phyloP scores from a whole-genome alignment of 1,284 basidiomycete genomes.

The Cystobasidium sp. region DNA sequence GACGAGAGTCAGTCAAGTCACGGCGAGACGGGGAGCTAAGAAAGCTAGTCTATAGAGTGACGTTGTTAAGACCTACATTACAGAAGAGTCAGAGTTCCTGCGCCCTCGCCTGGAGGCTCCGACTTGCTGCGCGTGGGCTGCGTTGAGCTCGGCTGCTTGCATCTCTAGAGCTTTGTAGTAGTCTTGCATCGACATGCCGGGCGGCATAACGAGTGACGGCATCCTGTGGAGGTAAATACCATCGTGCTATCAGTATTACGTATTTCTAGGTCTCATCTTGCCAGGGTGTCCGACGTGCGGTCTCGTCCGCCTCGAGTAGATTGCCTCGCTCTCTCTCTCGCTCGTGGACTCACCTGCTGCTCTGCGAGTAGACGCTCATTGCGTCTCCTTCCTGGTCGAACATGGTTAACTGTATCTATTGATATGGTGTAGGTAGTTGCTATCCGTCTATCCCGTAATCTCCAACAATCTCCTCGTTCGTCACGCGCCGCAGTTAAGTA shows the following conservation, averaged over 20 bases:
- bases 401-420: conserved; percentile 12
- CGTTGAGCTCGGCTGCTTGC: conserved; percentile 16
- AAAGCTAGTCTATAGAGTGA: not conserved
- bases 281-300: not conserved
- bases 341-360: conserved; percentile 20
- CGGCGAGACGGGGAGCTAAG: too few relatives aligned
- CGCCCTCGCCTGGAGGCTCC: conserved; percentile 6
- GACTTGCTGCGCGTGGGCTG: conserved; percentile 14
- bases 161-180: conserved; percentile 36
- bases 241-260: too few relatives aligned
- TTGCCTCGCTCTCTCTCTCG: not conserved
- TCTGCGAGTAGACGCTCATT: conserved; percentile 29
- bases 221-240: too few relatives aligned
- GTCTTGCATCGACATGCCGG: conserved; percentile 38
- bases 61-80: conserved; percentile 17
- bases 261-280: too few relatives aligned
- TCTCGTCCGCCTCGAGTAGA: not conserved
- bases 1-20: not conserved
- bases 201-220: conserved; percentile 43
- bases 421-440: not conserved
- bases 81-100: conserved; percentile 34
- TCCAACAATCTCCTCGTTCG: not conserved
- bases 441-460: not conserved
- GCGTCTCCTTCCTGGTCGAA: conserved; percentile 37
- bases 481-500: conserved; percentile 1